Evolutionary conservation across 495 filamentous ascomycete species (phyloP).

Genomic region (Pyronema omphalodes): DNA sequence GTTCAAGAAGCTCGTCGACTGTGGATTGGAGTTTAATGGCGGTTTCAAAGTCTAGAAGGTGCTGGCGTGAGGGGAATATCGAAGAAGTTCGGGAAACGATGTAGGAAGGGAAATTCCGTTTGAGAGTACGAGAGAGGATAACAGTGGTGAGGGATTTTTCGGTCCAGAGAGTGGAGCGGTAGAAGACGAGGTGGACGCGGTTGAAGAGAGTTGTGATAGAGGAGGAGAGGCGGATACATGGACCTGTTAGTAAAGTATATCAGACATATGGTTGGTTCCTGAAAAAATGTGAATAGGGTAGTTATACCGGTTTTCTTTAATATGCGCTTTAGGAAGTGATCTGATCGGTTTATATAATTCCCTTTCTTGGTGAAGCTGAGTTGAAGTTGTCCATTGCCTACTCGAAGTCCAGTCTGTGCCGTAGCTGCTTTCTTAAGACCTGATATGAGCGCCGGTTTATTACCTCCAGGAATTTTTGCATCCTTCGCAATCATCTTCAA

Average conservation of each 20-base stretch:
- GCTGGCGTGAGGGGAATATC: constrained; percentile 59
- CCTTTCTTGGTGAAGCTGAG: constrained; percentile 17
- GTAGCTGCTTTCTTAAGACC: constrained; percentile 27
- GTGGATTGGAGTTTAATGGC: constrained; percentile 65
- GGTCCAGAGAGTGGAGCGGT: constrained; percentile 90
- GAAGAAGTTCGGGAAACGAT: constrained; percentile 78
- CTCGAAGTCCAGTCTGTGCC: constrained; percentile 11
- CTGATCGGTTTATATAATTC: constrained; percentile 28
- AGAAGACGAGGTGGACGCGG: constrained; percentile 86
- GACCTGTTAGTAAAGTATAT: constrained; percentile 30
- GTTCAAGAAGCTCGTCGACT: constrained; percentile 70
- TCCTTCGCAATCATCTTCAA: constrained; percentile 72
- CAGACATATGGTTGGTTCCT: constrained; percentile 5
- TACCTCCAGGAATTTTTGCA: constrained; percentile 59
- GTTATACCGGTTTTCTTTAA: constrained; percentile 39
- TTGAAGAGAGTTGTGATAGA: constrained; percentile 71
- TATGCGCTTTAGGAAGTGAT: constrained; percentile 55
- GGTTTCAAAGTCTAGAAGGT: constrained; percentile 75
- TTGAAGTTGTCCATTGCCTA: constrained; percentile 17
- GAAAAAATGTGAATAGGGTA: not conserved
- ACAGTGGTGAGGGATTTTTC: constrained; percentile 92
- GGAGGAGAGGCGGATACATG: constrained; percentile 62
- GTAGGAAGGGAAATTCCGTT: constrained; percentile 75
- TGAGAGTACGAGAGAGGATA: constrained; percentile 74
- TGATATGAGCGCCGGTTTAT: constrained; percentile 60